phyloP scores from a whole-genome alignment of 148 eudicot genomes.

The Pouteria glomerata region DNA sequence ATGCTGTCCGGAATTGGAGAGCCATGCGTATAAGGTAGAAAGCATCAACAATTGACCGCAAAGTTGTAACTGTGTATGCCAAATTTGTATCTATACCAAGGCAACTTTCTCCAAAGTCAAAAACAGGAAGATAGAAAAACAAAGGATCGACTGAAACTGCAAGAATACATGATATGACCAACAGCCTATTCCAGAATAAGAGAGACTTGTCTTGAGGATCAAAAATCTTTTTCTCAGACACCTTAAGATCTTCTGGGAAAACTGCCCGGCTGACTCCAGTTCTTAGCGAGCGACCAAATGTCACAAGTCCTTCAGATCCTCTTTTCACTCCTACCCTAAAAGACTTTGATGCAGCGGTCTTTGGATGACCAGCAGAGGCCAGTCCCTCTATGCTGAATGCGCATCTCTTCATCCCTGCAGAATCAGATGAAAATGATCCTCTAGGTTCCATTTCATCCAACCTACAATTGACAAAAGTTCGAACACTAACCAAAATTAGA shows the following conservation, averaged over 20 bases:
- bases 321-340: constrained; percentile 35
- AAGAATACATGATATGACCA: constrained; percentile 47
- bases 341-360: constrained; percentile 33
- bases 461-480: constrained; percentile 10
- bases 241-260: constrained; percentile 60
- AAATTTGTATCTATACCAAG: constrained; percentile 43
- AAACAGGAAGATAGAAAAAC: constrained; percentile 55
- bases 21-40: constrained; percentile 37
- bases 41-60: constrained; percentile 31
- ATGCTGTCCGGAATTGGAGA: constrained; percentile 42
- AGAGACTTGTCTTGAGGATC: constrained; percentile 69
- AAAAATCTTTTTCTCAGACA: constrained; percentile 44
- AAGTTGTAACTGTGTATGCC: constrained; percentile 27
- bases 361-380: constrained; percentile 13
- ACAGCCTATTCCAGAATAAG: constrained; percentile 50
- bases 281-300: constrained; percentile 41
- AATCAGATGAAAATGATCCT: constrained; percentile 31
- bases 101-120: constrained; percentile 28
- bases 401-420: constrained; percentile 29
- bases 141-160: constrained; percentile 55
- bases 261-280: constrained; percentile 42
- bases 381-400: constrained; percentile 40
- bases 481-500: not conserved
- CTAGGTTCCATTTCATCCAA: constrained; percentile 29
- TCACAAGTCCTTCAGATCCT: constrained; percentile 48